Percentiles rank a stretch among this genome's conserved stretches.
phyloP scores from a whole-genome alignment of 768 basidiomycete species.

The Pleurotus pulmonarius region DNA sequence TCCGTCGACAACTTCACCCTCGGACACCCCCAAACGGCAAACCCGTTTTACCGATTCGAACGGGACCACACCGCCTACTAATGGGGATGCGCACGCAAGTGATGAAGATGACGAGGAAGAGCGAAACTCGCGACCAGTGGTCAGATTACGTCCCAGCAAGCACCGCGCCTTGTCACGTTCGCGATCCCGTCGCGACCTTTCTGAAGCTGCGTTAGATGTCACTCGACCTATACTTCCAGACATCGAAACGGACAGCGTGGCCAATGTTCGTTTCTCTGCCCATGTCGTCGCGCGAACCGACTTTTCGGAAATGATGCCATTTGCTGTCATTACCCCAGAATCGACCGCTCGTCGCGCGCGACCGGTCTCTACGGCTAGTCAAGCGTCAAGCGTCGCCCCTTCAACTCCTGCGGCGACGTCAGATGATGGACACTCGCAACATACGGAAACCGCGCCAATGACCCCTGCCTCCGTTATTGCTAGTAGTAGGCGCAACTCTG shows the following conservation, averaged over 20 bases:
- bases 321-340: constrained; percentile 79
- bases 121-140: constrained; percentile 66
- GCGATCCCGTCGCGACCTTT: constrained; percentile 68
- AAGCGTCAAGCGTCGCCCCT: constrained; percentile 23
- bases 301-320: constrained; percentile 61
- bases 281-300: constrained; percentile 59
- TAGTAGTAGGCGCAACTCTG: constrained; percentile 27
- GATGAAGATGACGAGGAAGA: constrained; percentile 44
- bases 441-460: constrained; percentile 19
- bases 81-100: constrained; percentile 19
- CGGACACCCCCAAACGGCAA: constrained; percentile 27
- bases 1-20: constrained; percentile 20
- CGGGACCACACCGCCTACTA: constrained; percentile 23
- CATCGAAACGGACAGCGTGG: constrained; percentile 64
- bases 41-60: constrained; percentile 29
- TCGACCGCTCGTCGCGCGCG: constrained; percentile 34
- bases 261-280: constrained; percentile 76
- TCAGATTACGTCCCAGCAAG: constrained; percentile 62
- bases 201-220: constrained; percentile 52
- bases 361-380: constrained; percentile 26
- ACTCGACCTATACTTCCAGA: constrained; percentile 58
- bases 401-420: constrained; percentile 30
- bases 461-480: constrained; percentile 32
- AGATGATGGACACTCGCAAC: constrained; percentile 40
- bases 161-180: constrained; percentile 55